Base-by-base conservation (phyloP, 2,329 filamentous ascomycete species). In the Xylaria sp. region DNA sequence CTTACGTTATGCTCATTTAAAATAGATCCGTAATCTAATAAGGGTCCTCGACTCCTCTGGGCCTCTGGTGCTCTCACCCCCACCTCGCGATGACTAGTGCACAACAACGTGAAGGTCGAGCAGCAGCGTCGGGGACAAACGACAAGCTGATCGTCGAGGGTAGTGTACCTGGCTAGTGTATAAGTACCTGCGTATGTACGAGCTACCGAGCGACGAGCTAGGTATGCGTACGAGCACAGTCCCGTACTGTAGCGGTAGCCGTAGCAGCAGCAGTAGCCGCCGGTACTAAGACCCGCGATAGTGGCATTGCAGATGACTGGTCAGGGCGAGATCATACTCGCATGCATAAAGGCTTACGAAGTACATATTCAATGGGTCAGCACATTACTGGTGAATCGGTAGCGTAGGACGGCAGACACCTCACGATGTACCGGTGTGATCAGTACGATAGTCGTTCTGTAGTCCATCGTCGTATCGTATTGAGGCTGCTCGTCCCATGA, bases 291-390 rank as follows among this genome's bases (percentile, higher is more conserved):
- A 42, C 11, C 37, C 37, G 23, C 23, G 37, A 42, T 13, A 13
- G 11, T 42, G 37, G 37, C 37, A 42, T 42, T 42, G 37, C 16
- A 54, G 59, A 59, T 59, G 53, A 46, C 53, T 10, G 42, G 55
- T 53, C 44, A 53, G 53, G 53, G 51, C 50, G 37, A n/a, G 50
- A 9, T 37, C 9, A 46, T 59, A 23, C 53, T 57, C 54, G 54
- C 42, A 35, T 57, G 60, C 60, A 62, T 62, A 37, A 60, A 57
- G 46, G 57, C 54, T 59, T 54, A 62, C n/a, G n/a, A n/a, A n/a
- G n/a, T n/a, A n/a, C 57, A 57, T 54, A 54, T 54, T 59, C 23
- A 30, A 30, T 42, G 37, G 37, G 37, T 13, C 37, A 8, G 37
- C 37, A 13, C 23, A 30, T 30, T 30, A 30, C 23, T 30, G 23